A percentile compares a stretch with the other conserved stretches of the same genome.
phyloP scores from a whole-genome alignment of 257 asterid genomes.

The Henckelia pumila region DNA sequence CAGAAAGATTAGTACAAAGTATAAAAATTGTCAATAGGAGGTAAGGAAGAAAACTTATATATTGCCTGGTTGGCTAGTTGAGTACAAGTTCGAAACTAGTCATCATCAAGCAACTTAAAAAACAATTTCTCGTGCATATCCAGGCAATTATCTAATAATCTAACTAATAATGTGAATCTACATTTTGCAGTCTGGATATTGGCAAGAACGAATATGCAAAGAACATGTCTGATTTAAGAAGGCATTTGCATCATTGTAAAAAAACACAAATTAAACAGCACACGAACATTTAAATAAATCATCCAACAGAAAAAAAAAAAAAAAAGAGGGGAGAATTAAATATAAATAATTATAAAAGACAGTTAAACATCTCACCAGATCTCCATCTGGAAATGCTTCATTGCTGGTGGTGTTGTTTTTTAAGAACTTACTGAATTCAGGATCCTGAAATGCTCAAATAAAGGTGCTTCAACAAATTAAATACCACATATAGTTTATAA shows the following conservation, averaged over 20 bases:
- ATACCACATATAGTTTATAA: background rate
- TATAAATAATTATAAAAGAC: too few relatives aligned
- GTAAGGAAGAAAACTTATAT: background rate
- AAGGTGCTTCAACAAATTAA: conserved; percentile 24
- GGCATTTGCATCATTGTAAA: conserved; percentile 6
- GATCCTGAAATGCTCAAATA: conserved; percentile 63
- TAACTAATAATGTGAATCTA: conserved; percentile 17
- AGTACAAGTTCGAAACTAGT: background rate
- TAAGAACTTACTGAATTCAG: conserved; percentile 63
- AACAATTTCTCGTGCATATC: conserved; percentile 5
- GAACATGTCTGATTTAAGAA: conserved; percentile 7
- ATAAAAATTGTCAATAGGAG: background rate
- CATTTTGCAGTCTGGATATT: conserved; percentile 17
- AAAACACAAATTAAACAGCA: background rate
- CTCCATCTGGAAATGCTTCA: conserved; percentile 43
- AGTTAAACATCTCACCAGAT: conserved; percentile 48
- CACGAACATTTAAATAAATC: background rate
- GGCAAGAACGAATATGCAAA: background rate
- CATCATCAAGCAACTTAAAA: conserved; percentile 19
- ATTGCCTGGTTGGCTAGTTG: background rate
- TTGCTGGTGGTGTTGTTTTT: conserved; percentile 44
- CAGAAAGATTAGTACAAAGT: conserved; percentile 15
- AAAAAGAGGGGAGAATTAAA: background rate
- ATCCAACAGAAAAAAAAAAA: background rate
- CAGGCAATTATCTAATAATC: background rate